Evolutionary conservation across 2,329 filamentous ascomycete genomes (phyloP), one percentile per base, ranked within the genome.

Genomic region (Cercospora citrullina): DNA sequence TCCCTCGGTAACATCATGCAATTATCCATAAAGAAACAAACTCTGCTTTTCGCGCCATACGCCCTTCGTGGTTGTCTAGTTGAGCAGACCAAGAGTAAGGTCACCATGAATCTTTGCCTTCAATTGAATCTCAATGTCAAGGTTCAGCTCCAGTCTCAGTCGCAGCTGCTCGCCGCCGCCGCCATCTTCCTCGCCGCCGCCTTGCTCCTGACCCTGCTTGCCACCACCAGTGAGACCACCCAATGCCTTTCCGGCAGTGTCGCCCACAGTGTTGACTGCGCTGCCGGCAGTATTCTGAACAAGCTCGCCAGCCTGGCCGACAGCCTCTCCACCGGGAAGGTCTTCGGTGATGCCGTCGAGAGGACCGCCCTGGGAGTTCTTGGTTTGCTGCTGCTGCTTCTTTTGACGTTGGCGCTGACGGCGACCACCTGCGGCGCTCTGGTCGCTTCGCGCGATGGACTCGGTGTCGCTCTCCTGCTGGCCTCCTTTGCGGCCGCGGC

Each of bases 71-170:
- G 55, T 4, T 14, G 14, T 69, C 71, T 75, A 77, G 68, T 78
- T 77, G 60, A 85, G 80, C 73, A 85, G 73, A 75, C 83, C 86
- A 64, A 89, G 75, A n/a, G 87, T 88, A 68, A 89, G 79, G 73
- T 89, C 87, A 79, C 87, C 87, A 71, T 88, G 86, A 72, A 89
- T 88, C 78, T 86, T 87, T n/a, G 87, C 87, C 81, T 89, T 89
- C 58, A 89, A 78, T 74, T 88, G 85, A 64, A 89, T 83, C 75
- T 89, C 87, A 75, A 89, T 87, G 75, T 88, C 87, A 68, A 89
- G 79, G 73, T 89, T 89, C 71, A 88, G 78, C 72, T 89, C 87
- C 70, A 89, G 74, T 72, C 85, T 80, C 77, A 88, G 73, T 72
- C 86, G 84, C 71, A 89, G 80, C 73, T 86, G 82, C 75, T 84